These are phyloP conservation scores for Cokeromyces recurvatus DNA, from an alignment of 371 early-diverging fungal species.

Conservation along the genomic window DNA sequence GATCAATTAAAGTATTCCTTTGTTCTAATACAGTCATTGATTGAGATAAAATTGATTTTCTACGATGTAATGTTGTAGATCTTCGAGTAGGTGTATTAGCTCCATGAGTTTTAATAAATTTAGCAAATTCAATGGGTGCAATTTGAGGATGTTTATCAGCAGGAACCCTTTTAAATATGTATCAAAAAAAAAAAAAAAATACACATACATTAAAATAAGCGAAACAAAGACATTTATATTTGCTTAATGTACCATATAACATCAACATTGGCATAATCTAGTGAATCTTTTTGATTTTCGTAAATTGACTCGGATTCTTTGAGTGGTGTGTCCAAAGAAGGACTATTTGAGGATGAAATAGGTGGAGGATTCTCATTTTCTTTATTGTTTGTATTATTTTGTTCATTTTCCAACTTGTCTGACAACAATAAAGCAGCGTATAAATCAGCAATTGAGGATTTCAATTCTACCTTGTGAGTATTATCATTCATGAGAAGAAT, in stretches of 20 bases:
- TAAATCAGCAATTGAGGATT: constrained; percentile 11
- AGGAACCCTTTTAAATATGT: constrained; percentile 22
- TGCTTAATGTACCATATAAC: constrained; percentile 16
- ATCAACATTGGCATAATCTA: constrained; percentile 2
- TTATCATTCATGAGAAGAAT: constrained; percentile 1
- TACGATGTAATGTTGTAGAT: constrained; percentile 13
- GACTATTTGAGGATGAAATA: not conserved
- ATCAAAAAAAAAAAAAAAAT: not conserved
- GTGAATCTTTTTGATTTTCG: constrained; percentile 1
- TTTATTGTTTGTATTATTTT: not conserved
- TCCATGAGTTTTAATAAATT: constrained; percentile 27
- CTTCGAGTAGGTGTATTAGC: constrained; percentile 14
- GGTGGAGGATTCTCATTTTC: not conserved
- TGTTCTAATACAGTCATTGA: constrained; percentile 4
- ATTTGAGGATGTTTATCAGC: constrained; percentile 35
- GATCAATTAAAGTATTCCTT: not conserved
- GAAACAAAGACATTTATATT: not conserved
- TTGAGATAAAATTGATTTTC: constrained; percentile 25
- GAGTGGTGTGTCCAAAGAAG: not conserved
- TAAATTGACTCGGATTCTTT: not conserved
- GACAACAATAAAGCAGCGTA: constrained; percentile 21
- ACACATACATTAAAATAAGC: not conserved
- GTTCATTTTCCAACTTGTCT: constrained; percentile 13
- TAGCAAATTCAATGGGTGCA: constrained; percentile 33
- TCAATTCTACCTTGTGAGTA: not conserved